These are phyloP conservation scores for Aspergillus phoenicis DNA, from an alignment of 2,329 filamentous ascomycete genomes.

Conservation along the genomic window DNA sequence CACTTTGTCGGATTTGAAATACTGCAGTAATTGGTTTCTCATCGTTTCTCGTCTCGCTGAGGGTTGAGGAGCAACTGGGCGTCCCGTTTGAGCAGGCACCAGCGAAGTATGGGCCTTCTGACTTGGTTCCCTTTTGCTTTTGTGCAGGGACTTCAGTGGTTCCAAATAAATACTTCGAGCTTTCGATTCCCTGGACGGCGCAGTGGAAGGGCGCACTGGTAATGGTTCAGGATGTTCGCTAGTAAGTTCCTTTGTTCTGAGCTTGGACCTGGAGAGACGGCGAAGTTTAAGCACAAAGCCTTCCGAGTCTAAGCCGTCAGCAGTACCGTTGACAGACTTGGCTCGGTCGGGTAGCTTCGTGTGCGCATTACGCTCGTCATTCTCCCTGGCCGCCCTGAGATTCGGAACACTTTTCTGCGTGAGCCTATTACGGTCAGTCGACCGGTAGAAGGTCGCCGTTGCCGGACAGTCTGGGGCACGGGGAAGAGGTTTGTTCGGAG, in stretches of 20 bases:
- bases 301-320: conserved; percentile 15
- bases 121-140: conserved; percentile 21
- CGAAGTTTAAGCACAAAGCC: conserved; percentile 20
- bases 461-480: conserved; percentile 25
- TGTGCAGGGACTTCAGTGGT: conserved; percentile 27
- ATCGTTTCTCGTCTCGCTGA: conserved; percentile 28
- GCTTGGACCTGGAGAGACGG: conserved; percentile 28
- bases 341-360: conserved; percentile 21
- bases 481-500: conserved; percentile 36
- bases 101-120: conserved; percentile 10
- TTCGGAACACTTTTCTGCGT: conserved; percentile 23
- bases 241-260: conserved; percentile 23
- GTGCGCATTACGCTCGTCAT: conserved; percentile 17
- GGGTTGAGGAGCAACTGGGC: conserved; percentile 10
- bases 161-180: conserved; percentile 32
- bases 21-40: conserved; percentile 37
- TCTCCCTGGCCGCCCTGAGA: conserved; percentile 17
- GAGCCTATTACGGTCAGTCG: conserved; percentile 13
- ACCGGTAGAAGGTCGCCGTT: conserved; percentile 16
- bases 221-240: conserved; percentile 19
- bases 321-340: conserved; percentile 28
- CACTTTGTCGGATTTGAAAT: conserved; percentile 39
- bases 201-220: conserved; percentile 29
- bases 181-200: conserved; percentile 27
- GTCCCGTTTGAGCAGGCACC: conserved; percentile 10